These are phyloP conservation scores for Hymenoscyphus fructigenus DNA, from an alignment of 2,329 filamentous ascomycete genomes.

Conservation along the genomic window DNA sequence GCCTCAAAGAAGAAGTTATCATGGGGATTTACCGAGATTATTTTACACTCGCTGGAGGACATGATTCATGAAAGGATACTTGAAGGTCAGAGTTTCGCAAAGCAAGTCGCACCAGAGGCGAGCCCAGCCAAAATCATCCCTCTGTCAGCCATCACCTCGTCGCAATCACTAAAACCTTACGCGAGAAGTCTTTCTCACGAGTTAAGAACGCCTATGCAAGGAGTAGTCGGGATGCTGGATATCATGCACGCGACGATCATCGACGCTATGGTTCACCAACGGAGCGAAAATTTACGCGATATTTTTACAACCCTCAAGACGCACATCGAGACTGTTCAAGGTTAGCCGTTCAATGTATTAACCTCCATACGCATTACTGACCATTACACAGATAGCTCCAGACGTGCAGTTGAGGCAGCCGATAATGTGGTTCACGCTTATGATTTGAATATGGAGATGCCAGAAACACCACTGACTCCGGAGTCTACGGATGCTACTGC, in stretches of 20 bases:
- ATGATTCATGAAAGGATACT: slow-evolving; percentile 59
- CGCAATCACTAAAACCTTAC: slow-evolving; percentile 68
- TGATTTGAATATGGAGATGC: slow-evolving; percentile 72
- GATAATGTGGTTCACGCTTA: slow-evolving; percentile 76
- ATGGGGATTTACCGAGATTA: slow-evolving; percentile 67
- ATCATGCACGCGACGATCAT: slow-evolving; percentile 73
- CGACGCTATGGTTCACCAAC: slow-evolving; percentile 58
- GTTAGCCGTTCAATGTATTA: slow-evolving; percentile 38
- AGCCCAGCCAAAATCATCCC: slow-evolving; percentile 47
- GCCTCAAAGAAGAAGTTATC: slow-evolving; percentile 53
- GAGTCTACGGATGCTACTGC: slow-evolving; percentile 20
- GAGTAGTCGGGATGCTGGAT: slow-evolving; percentile 73
- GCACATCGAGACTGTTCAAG: slow-evolving; percentile 71
- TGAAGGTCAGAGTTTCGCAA: slow-evolving; percentile 49
- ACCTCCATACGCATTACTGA: slow-evolving; percentile 9
- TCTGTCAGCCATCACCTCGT: slow-evolving; percentile 54
- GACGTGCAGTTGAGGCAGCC: slow-evolving; percentile 69
- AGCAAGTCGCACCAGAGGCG: slow-evolving; percentile 32
- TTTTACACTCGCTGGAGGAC: slow-evolving; percentile 68
- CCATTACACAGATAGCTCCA: slow-evolving; percentile 57
- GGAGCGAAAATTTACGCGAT: slow-evolving; percentile 48
- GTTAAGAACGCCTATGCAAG: slow-evolving; percentile 72
- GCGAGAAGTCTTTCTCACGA: slow-evolving; percentile 73
- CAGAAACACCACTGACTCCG: slow-evolving; percentile 53
- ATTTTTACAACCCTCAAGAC: slow-evolving; percentile 63